Evolutionary conservation across 108 stramenopile genomes (phyloP).

Genomic region (Asterionellopsis glacialis): DNA sequence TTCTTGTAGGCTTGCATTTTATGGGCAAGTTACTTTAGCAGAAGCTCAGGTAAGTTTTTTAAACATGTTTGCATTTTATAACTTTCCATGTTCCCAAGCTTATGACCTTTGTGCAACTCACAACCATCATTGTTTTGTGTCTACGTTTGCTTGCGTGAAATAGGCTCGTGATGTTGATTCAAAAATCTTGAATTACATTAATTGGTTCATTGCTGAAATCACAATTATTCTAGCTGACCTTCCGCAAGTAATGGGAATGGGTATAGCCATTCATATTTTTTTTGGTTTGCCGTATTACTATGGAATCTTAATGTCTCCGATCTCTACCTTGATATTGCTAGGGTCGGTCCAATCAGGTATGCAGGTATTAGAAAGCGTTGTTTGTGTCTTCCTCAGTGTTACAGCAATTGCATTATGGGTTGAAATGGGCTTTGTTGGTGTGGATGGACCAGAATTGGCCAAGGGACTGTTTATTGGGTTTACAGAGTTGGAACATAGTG

Average conservation of each 20-base stretch:
- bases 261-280: constrained; percentile 54
- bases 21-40: constrained; percentile 61
- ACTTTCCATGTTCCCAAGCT: not conserved
- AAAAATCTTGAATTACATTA: constrained; percentile 20
- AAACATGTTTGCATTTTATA: constrained; percentile 14
- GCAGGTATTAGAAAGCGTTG: constrained; percentile 58
- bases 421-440: constrained; percentile 57
- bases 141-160: no score
- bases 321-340: constrained; percentile 74
- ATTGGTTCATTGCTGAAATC: constrained; percentile 58
- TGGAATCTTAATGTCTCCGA: constrained; percentile 38
- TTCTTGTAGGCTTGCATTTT: constrained; percentile 49
- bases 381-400: constrained; percentile 65
- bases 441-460: constrained; percentile 32
- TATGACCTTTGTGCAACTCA: no score
- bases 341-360: constrained; percentile 64
- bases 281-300: constrained; percentile 61
- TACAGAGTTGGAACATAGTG: constrained; percentile 39
- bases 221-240: constrained; percentile 73
- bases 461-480: constrained; percentile 56
- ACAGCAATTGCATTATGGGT: constrained; percentile 70
- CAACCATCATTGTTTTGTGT: no score
- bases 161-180: no score
- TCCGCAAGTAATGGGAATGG: constrained; percentile 74
- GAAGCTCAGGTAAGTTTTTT: constrained; percentile 42